phyloP scores from a whole-genome alignment of 2,329 filamentous ascomycete genomes.

The Talaromyces funiculosus region DNA sequence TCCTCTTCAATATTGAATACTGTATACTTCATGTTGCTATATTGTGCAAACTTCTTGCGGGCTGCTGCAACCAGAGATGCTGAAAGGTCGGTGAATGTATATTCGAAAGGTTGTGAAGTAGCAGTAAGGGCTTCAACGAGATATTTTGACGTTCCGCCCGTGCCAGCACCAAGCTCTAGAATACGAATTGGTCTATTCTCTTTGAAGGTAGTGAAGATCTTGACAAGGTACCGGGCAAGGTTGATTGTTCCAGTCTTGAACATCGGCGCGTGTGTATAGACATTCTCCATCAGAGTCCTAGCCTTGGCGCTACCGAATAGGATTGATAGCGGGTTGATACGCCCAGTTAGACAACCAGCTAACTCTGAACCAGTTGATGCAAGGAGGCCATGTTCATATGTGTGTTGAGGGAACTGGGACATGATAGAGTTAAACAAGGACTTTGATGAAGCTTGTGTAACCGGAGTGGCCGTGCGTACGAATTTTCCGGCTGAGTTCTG shows the following conservation, averaged over 20 bases:
- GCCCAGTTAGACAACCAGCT: slow-evolving; percentile 28
- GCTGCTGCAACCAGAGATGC: neutral
- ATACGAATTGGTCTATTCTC: too few species aligned
- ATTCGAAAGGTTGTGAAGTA: neutral
- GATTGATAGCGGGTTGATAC: slow-evolving; percentile 29
- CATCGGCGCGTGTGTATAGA: slow-evolving; percentile 27
- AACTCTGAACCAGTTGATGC: slow-evolving; percentile 27
- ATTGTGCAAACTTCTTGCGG: neutral
- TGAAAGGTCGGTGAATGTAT: neutral
- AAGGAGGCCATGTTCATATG: slow-evolving; percentile 25
- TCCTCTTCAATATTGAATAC: neutral
- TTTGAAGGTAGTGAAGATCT: too few species aligned
- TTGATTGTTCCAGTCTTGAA: neutral
- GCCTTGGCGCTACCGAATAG: slow-evolving; percentile 29
- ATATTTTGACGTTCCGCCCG: neutral
- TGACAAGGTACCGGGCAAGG: too few species aligned
- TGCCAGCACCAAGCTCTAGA: neutral
- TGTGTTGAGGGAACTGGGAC: slow-evolving; percentile 23
- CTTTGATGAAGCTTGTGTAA: too few species aligned
- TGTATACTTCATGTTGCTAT: neutral
- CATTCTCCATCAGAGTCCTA: slow-evolving; percentile 26
- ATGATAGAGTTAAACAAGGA: too few species aligned
- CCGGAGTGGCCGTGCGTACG: too few species aligned
- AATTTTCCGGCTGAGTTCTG: neutral
- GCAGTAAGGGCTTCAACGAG: neutral